Evolutionary conservation across 164 flowering plant species (phyloP).

Genomic region (Vitis rupestris): DNA sequence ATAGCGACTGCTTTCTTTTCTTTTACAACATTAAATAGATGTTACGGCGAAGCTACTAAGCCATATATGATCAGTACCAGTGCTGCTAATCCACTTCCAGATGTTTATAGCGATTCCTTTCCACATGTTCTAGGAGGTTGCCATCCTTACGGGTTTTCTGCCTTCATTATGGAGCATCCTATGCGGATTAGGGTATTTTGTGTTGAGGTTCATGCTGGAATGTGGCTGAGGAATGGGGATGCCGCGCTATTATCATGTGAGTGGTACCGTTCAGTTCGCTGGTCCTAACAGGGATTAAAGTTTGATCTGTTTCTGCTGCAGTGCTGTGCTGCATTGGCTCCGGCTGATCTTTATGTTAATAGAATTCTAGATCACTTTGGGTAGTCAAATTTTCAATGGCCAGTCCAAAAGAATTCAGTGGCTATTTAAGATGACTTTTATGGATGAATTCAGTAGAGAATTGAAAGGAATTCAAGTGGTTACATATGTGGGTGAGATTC

Average conservation of each 20-base stretch:
- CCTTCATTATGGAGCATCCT: constrained; percentile 90
- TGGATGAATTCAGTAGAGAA: too few relatives aligned
- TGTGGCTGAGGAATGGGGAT: constrained; percentile 97
- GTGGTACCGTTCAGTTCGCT: constrained; percentile 73
- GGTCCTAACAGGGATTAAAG: constrained; percentile 83
- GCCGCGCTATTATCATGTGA: constrained; percentile 60
- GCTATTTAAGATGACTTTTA: too few relatives aligned
- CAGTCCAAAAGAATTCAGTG: too few relatives aligned
- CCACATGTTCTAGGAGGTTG: constrained; percentile 51
- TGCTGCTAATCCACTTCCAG: constrained; percentile 25
- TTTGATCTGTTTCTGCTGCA: constrained; percentile 92
- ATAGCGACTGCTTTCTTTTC: constrained; percentile 72
- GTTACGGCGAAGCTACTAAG: constrained; percentile 48
- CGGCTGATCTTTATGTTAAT: constrained; percentile 64
- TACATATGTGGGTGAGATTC: too few relatives aligned
- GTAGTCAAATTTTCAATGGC: constrained; percentile 23
- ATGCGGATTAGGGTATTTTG: constrained; percentile 83
- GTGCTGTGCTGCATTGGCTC: constrained; percentile 96
- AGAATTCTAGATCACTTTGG: constrained; percentile 87
- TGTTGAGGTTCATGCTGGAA: constrained; percentile 90
- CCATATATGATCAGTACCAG: constrained; percentile 8
- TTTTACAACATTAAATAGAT: constrained; percentile 55
- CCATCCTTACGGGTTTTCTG: constrained; percentile 85
- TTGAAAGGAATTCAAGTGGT: too few relatives aligned
- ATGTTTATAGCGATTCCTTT: constrained; percentile 45